Evolutionary conservation across 1,284 basidiomycete species (phyloP), one percentile per base, ranked within the genome.

Genomic region (Pseudozyma sp.): DNA sequence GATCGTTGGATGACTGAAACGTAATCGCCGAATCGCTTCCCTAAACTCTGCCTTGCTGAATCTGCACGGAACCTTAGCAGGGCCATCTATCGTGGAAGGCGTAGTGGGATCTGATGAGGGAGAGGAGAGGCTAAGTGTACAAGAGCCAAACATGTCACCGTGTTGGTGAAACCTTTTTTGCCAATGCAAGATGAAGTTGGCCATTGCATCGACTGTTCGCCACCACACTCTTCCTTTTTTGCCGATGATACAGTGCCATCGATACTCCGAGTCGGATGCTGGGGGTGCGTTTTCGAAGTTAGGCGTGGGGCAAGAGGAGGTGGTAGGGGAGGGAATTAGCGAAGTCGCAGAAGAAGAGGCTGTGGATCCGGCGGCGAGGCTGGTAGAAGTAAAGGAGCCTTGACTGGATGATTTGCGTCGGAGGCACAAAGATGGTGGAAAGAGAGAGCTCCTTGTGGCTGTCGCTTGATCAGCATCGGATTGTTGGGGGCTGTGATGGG

Each of bases 161-260:
- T 75, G 72, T n/a, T 59, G 21, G 40, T 70, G 51, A 19, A 75
- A 75, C 3, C 72, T 63, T 0, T 35, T 55, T 39, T 69, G 61
- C 71, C 71, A 74, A 38, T 74, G 71, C 5, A 69, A 40, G 59
- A 74, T 65, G 14, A 74, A 74, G 49, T 74, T 74, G 9, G 71
- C 66, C 71, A 74, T 74, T 6, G 61, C 40, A 39, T 74, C 71
- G n/a, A 74, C 52, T 13, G 39, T 74, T 10, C 71, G 18, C 58
- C 59, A 74, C 71, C 71, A 74, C 19, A 62, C 14, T 10, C 39
- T 35, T 1, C 44, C 25, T 13, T 5, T 25, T 0, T 25, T n/a
- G 6, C 34, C 13, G 18, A 12, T 5, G 35, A 31, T 51, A 48
- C 43, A 59, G 12, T 61, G 40, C 64, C 70, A 72, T 16, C 34